Percentiles rank a stretch among this genome's conserved stretches.
Conservation (phyloP, 2,329 filamentous ascomycete species). For the Colletotrichum sp. region DNA sequence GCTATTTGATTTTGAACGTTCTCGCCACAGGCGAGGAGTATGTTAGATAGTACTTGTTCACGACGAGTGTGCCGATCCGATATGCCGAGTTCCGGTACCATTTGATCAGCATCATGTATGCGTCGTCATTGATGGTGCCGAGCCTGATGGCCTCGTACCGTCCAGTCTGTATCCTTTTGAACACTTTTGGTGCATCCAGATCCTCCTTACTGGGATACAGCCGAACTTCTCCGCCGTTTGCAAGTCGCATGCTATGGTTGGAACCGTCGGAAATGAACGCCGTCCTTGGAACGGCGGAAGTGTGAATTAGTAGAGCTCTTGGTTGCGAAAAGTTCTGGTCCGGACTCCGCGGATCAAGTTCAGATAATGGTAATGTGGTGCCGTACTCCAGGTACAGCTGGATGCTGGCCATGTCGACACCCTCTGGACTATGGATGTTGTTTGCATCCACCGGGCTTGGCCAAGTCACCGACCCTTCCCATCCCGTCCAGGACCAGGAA, state of each 20-base stretch:
- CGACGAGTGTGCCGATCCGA: neutral
- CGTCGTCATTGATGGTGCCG: neutral
- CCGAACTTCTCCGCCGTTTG: neutral
- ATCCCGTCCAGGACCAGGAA: neutral
- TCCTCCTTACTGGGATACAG: neutral
- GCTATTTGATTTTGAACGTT: neutral
- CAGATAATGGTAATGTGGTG: neutral
- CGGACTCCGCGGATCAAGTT: neutral
- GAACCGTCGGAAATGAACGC: neutral
- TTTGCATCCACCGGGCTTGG: neutral
- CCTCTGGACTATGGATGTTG: neutral
- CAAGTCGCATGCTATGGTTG: neutral
- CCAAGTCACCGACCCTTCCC: neutral
- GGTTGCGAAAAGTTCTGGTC: neutral
- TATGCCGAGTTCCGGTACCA: neutral
- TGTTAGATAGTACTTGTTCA: neutral
- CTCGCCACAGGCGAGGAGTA: neutral
- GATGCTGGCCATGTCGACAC: neutral
- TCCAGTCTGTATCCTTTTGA: neutral
- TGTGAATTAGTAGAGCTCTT: neutral
- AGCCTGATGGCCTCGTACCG: neutral
- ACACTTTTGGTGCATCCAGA: neutral
- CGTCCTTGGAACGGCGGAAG: neutral
- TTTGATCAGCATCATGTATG: constrained; percentile 2
- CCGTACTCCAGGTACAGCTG: neutral